phyloP scores from a whole-genome alignment of 2,329 filamentous ascomycete species.

The Ophiostoma tasmaniense region DNA sequence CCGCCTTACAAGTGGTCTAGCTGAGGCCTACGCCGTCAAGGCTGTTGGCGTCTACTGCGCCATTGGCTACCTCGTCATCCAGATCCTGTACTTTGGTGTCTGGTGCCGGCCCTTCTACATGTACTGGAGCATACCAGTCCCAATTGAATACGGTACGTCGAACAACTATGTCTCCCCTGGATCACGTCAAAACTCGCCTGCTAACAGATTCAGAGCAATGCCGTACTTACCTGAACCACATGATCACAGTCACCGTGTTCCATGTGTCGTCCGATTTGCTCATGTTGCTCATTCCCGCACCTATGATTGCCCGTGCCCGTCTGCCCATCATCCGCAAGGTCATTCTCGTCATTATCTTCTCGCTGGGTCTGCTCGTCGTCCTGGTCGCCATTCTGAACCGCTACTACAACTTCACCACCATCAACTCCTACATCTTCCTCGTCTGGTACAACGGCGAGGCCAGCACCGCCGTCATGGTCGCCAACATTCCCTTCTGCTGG shows the following conservation, averaged over 20 bases:
- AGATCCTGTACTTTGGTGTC: constrained; percentile 26
- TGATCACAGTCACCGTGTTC: constrained; percentile 39
- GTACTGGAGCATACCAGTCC: constrained; percentile 44
- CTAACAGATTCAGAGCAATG: constrained; percentile 31
- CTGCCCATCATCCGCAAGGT: constrained; percentile 36
- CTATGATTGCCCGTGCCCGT: constrained; percentile 34
- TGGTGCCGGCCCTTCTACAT: constrained; percentile 46
- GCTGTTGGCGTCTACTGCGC: constrained; percentile 28
- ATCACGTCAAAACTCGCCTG: neutral
- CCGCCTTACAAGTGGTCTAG: constrained; percentile 37
- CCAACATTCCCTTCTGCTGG: constrained; percentile 54
- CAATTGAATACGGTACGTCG: constrained; percentile 23
- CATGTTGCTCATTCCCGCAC: constrained; percentile 38
- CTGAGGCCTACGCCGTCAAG: constrained; percentile 28
- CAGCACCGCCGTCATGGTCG: constrained; percentile 50
- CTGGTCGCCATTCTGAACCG: constrained; percentile 52
- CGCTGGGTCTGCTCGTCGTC: constrained; percentile 45
- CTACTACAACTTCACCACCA: constrained; percentile 50
- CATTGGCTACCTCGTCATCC: constrained; percentile 19
- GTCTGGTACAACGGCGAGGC: constrained; percentile 54
- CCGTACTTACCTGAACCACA: constrained; percentile 38
- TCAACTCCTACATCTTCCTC: constrained; percentile 48
- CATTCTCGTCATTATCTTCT: constrained; percentile 46
- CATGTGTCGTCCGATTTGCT: constrained; percentile 40
- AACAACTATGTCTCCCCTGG: neutral